Conservation (phyloP, 2,329 filamentous ascomycete species). For the Diaporthe longicolla region DNA sequence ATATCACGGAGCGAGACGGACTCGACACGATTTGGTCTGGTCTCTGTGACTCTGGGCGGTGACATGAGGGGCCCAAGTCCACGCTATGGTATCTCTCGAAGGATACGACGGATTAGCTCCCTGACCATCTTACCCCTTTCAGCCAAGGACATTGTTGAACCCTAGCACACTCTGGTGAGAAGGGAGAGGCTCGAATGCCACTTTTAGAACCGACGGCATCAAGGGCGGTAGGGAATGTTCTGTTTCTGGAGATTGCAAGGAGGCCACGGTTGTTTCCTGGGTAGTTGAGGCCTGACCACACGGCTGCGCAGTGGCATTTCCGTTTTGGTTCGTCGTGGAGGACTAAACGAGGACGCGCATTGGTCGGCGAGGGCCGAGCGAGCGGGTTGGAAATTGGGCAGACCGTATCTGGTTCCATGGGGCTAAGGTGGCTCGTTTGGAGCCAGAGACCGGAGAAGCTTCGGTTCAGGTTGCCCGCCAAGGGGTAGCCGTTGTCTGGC, state of each 20-base stretch:
- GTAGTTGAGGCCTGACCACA: background rate
- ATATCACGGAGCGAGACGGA: slow-evolving; percentile 9
- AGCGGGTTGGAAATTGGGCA: slow-evolving; percentile 7
- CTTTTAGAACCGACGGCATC: background rate
- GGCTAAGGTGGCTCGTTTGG: background rate
- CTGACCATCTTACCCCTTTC: background rate
- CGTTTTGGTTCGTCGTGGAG: background rate
- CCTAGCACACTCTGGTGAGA: background rate
- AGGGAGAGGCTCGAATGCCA: too few relatives aligned
- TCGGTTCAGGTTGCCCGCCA: background rate
- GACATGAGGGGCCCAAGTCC: slow-evolving; percentile 3
- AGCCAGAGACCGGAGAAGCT: background rate
- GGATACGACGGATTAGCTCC: slow-evolving; percentile 22
- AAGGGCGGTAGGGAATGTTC: too few relatives aligned
- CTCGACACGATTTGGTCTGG: slow-evolving; percentile 16
- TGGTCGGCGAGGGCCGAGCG: slow-evolving; percentile 10
- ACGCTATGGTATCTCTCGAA: slow-evolving; percentile 19
- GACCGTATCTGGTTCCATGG: background rate
- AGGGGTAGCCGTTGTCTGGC: background rate
- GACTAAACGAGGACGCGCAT: background rate
- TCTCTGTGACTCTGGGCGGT: slow-evolving; percentile 9
- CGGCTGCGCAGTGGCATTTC: background rate
- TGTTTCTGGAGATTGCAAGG: background rate
- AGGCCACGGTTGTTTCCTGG: background rate
- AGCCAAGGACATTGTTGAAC: background rate